Evolutionary conservation across 2,329 filamentous ascomycete species (phyloP), one percentile per base, ranked within the genome.

Genomic region (Curvularia hawaiiensis): DNA sequence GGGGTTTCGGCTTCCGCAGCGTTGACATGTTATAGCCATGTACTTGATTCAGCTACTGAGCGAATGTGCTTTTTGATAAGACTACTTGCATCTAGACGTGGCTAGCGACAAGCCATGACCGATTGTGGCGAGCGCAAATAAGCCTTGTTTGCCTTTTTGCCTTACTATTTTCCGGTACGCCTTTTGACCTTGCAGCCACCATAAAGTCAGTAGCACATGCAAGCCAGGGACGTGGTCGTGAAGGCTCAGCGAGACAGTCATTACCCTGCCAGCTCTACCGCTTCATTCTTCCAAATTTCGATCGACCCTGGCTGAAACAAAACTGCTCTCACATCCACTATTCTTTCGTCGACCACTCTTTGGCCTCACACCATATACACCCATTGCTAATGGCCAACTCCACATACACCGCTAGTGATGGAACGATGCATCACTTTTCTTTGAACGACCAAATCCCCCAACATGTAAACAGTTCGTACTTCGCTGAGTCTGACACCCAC

Each of bases 81-180:
- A 39, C 31, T 26, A 22, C 33, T 18, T 26, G 16, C 33, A 20
- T 49, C n/a, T 14, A 10, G 22, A 12, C 16, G 10, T 28, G 24
- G 46, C 46, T 39, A 22, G 22, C 46, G 12, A 20, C 22, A 26
- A 26, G 14, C 33, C 20, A 5, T 39, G 14, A 50, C 33, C 31
- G 31, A 6, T 16, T 35, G 33, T 35, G 12, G 28, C 58, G 40
- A 31, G 30, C 30, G 1, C 40, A 22, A 46, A 55, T 60, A 52
- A 65, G 58, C 54, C 56, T 51, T 31, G 20, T 55, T 65, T 66
- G 65, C 64, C 65, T 68, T 44, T 24, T 67, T 62, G 62, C 62
- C 64, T 66, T 20, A 3, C 12, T 16, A 16, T 10, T 12, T 50
- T 39, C 31, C 7, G 40, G 56, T 56, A 54, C 55, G 59, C 55